These are phyloP conservation scores for Cladosporium sphaerospermum DNA, from an alignment of 2,329 filamentous ascomycete species.

Conservation along the genomic window DNA sequence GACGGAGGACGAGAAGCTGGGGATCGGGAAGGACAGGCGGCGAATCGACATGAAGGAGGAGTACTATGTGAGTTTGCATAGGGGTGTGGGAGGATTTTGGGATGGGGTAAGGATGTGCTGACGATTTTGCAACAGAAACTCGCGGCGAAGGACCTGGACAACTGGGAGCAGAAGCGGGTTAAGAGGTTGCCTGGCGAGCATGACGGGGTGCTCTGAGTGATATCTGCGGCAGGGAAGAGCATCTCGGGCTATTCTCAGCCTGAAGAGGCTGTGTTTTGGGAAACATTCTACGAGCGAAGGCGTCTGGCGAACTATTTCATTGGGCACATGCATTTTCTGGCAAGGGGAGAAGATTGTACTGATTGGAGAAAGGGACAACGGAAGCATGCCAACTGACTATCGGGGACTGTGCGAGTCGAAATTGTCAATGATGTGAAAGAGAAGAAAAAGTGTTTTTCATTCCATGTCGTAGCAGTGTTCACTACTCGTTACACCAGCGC, in stretches of 20 bases:
- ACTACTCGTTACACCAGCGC: background rate
- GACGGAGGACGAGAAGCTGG: constrained; percentile 78
- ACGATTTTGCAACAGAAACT: constrained; percentile 51
- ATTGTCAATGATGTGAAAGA: background rate
- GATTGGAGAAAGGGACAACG: background rate
- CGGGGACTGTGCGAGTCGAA: too few species aligned
- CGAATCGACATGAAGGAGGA: constrained; percentile 77
- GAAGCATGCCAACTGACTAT: background rate
- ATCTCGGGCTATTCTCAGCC: background rate
- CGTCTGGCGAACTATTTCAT: constrained; percentile 1
- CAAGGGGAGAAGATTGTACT: background rate
- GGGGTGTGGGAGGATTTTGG: constrained; percentile 36
- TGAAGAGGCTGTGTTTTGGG: background rate
- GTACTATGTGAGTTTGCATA: constrained; percentile 64
- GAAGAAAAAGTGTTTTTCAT: background rate
- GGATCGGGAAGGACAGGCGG: constrained; percentile 63
- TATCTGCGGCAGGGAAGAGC: background rate
- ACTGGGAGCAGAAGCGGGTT: constrained; percentile 95
- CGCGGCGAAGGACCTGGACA: constrained; percentile 83
- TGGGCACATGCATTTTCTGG: background rate
- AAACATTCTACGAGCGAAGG: constrained; percentile 5
- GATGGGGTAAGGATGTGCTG: background rate
- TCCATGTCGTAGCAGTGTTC: background rate
- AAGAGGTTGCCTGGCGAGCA: constrained; percentile 83
- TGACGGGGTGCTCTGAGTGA: constrained; percentile 65